Evolutionary conservation across 768 basidiomycete genomes (phyloP).

Genomic region (Suillus cothurnatus): DNA sequence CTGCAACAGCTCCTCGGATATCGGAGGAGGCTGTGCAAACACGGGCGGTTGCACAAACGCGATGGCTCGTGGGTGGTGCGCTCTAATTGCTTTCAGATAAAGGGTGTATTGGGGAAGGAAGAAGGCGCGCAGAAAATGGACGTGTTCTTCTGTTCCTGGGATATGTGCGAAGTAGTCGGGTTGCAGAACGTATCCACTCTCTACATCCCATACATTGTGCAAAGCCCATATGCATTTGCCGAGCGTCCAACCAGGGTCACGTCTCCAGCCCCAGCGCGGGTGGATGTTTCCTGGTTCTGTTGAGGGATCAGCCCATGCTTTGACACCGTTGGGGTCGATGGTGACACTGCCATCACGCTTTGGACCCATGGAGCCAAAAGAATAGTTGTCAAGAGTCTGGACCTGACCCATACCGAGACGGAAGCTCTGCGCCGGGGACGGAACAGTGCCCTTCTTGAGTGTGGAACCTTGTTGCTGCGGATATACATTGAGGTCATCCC

Average conservation of each 20-base stretch:
- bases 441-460: conserved; percentile 84
- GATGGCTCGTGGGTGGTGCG: conserved; percentile 78
- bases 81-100: conserved; percentile 60
- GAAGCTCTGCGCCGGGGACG: conserved; percentile 83
- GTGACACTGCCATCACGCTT: conserved; percentile 69
- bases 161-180: conserved; percentile 75
- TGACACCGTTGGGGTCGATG: conserved; percentile 82
- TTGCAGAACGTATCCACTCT: conserved; percentile 62
- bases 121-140: conserved; percentile 76
- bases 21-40: conserved; percentile 73
- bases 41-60: conserved; percentile 93
- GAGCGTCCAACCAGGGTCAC: conserved; percentile 70
- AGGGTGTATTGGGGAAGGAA: conserved; percentile 72
- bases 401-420: conserved; percentile 86
- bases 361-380: conserved; percentile 81
- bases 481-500: conserved; percentile 65
- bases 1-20: conserved; percentile 56
- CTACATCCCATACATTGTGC: conserved; percentile 87
- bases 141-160: conserved; percentile 44
- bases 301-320: conserved; percentile 72
- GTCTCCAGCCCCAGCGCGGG: conserved; percentile 81
- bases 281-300: conserved; percentile 55
- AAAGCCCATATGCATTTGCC: conserved; percentile 86
- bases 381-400: conserved; percentile 81
- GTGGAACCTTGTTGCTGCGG: conserved; percentile 70